Percentiles rank a stretch among this genome's conserved stretches.
Conservation (phyloP, 192 early-diverging fungal species). For the Haplosporangium gracile region DNA sequence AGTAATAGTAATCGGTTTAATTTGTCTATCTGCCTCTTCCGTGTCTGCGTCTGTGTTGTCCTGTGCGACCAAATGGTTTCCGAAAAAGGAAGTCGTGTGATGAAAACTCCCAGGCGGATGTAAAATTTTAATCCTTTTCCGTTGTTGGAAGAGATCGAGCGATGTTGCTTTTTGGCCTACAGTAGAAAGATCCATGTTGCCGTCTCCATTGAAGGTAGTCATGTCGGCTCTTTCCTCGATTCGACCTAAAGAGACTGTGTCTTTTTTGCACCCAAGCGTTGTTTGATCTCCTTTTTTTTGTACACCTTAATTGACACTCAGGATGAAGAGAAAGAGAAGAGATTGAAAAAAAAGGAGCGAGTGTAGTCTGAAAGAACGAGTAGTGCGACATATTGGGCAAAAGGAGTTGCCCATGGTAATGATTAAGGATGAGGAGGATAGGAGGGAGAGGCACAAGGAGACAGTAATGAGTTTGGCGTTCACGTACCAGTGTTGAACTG, state of each 20-base stretch:
- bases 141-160: background rate
- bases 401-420: background rate
- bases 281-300: too few species aligned
- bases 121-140: conserved; percentile 1
- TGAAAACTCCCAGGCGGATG: conserved; percentile 7
- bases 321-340: background rate
- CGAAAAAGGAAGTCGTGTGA: conserved; percentile 43
- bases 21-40: background rate
- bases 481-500: conserved; percentile 78
- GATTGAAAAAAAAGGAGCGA: background rate
- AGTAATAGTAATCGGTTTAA: background rate
- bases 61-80: conserved; percentile 21
- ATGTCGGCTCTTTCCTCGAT: background rate
- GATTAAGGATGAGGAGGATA: background rate
- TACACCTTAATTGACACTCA: background rate
- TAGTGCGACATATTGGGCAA: background rate
- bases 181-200: background rate
- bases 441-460: background rate
- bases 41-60: background rate
- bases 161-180: background rate
- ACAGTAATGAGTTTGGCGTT: background rate
- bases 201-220: background rate
- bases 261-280: background rate
- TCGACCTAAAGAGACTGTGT: background rate
- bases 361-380: background rate